Percentiles rank a stretch among this genome's conserved stretches.
These are phyloP conservation scores for Pseudonitzschia delicatissima DNA, from an alignment of 108 stramenopile species.

Conservation along the genomic window DNA sequence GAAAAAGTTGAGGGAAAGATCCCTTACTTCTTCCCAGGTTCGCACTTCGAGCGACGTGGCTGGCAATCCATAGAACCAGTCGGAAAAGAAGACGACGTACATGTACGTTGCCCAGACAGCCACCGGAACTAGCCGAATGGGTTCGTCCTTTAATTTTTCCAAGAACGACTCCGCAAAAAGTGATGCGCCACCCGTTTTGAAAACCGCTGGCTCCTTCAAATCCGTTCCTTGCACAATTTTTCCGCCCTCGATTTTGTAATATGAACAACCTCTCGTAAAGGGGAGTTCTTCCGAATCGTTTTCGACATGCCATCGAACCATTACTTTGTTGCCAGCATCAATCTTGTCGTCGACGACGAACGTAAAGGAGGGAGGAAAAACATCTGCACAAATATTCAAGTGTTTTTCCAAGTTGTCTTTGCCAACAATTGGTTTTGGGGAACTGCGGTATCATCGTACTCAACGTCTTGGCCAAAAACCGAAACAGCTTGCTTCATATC, in stretches of 20 bases:
- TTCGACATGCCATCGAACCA: conserved; percentile 77
- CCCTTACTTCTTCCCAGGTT: conserved; percentile 85
- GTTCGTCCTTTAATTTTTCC: conserved; percentile 62
- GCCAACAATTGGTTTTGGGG: conserved; percentile 50
- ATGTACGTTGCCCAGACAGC: conserved; percentile 61
- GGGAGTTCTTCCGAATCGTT: conserved; percentile 57
- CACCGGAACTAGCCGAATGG: conserved; percentile 59
- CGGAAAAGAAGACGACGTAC: conserved; percentile 75
- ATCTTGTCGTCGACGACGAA: conserved; percentile 65
- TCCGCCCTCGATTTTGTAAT: conserved; percentile 50
- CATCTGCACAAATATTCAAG: conserved; percentile 42
- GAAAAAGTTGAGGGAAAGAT: conserved; percentile 83
- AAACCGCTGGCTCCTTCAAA: conserved; percentile 67
- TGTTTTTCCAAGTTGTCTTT: conserved; percentile 48
- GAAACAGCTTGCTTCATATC: conserved; percentile 60
- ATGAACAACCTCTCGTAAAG: conserved; percentile 71
- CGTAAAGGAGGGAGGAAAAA: conserved; percentile 54
- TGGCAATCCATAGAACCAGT: conserved; percentile 75
- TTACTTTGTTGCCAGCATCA: conserved; percentile 21
- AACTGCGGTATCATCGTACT: conserved; percentile 64
- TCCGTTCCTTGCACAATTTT: conserved; percentile 62
- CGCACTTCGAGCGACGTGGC: conserved; percentile 62
- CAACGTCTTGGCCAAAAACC: conserved; percentile 53
- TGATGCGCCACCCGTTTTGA: conserved; percentile 52
- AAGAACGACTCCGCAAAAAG: conserved; percentile 36